Evolutionary conservation across 305 asterid species (phyloP).

Genomic region (Fraxinus greggii): DNA sequence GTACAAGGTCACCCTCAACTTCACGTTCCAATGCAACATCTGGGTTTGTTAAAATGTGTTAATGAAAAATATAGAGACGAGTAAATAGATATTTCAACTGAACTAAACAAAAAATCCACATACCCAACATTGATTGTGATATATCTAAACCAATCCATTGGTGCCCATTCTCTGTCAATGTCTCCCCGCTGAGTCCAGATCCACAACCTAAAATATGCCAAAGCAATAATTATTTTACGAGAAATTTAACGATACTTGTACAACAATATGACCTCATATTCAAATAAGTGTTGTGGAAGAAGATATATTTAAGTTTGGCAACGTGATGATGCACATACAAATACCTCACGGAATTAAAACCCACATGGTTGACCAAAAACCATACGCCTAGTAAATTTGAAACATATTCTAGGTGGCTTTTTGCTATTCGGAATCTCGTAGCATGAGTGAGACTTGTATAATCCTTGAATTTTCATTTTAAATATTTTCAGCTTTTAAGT

Average conservation of each 20-base stretch:
- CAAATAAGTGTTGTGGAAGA: not conserved
- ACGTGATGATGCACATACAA: constrained; percentile 1
- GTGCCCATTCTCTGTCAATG: constrained; percentile 80
- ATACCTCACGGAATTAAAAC: constrained; percentile 2
- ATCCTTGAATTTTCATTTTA: not conserved
- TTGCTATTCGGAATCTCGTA: not conserved
- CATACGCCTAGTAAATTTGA: not conserved
- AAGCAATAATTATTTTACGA: not conserved
- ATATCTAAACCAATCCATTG: constrained; percentile 95
- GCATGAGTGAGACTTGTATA: not conserved
- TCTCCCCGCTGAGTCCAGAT: constrained; percentile 94
- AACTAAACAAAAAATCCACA: constrained; percentile 17
- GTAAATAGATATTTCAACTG: not conserved
- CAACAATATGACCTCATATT: not conserved
- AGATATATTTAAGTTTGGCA: not conserved
- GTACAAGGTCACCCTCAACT: constrained; percentile 84
- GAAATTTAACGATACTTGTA: not conserved
- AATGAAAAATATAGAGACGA: constrained; percentile 12
- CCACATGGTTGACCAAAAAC: not conserved
- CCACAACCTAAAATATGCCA: constrained; percentile 67
- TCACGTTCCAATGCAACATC: constrained; percentile 88
- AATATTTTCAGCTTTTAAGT: not conserved
- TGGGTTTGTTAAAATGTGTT: constrained; percentile 25
- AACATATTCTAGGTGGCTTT: not conserved
- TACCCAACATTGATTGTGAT: constrained; percentile 88